Evolutionary conservation across 2,329 filamentous ascomycete species (phyloP), one percentile per base, ranked within the genome.

Genomic region (Keithomyces neogunnii): DNA sequence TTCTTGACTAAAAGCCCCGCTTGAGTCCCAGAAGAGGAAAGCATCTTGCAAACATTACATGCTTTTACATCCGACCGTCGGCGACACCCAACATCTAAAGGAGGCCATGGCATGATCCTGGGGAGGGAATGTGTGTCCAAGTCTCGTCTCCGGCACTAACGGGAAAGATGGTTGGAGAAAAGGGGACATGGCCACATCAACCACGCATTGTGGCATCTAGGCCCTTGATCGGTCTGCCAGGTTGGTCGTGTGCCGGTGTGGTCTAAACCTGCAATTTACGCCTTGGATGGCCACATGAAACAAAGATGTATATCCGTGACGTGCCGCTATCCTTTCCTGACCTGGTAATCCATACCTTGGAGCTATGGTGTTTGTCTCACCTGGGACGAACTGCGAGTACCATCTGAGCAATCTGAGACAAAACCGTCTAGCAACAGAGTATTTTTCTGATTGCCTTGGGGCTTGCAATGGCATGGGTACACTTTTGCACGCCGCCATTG

Each of bases 11-110:
- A 46, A 43, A 36, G 30, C 39, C 29, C 51, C 42, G 47, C 47
- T 47, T 13, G 44, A 9, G 30, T 48, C 46, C 46, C 46, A 45
- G 46, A 38, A 29, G 26, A 19, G 33, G 32, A 46, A 45, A 51
- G 4, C 46, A 46, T 39, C 35, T n/a, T 28, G 42, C 46, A 51
- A 45, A 45, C 46, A 51, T n/a, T 33, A 40, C 42, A 48, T 48
- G 33, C 50, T 40, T 48, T n/a, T 33, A 40, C 42, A 48, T 48
- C 42, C 50, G 40, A 45, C 46, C 8, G 32, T 46, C 46, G 42
- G 47, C 13, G 40, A 5, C 39, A 26, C n/a, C 39, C 13, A 26
- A 19, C 19, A 5, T 13, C 8, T 26, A 6, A 10, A 28, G n/a
- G 3, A 5, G 40, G 8, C 40, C 26, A 28, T 8, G 40, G 28